Conservation (phyloP, 371 early-diverging fungal species). For the Fennellomyces sp. region DNA sequence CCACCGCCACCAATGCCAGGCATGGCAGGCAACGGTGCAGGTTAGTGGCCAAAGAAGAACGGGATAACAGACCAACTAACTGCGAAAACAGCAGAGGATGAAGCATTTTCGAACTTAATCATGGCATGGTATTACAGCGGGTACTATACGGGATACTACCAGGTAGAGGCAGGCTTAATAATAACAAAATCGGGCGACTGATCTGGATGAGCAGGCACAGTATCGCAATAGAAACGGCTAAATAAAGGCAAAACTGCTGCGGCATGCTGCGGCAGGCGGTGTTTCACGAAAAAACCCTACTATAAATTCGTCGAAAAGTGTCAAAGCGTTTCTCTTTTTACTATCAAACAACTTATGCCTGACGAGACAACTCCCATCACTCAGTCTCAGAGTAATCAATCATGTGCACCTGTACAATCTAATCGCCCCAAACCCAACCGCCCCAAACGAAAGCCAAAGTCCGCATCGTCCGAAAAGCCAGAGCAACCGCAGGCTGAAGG, state of each 20-base stretch:
- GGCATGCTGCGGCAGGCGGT: constrained; percentile 1
- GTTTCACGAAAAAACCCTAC: neutral
- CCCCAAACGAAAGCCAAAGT: constrained; percentile 8
- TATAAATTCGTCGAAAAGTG: neutral
- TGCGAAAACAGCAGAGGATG: neutral
- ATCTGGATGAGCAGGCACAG: neutral
- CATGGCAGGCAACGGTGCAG: neutral
- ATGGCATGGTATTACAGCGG: constrained; percentile 82
- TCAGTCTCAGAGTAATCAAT: neutral
- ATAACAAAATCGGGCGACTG: neutral
- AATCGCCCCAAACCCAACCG: neutral
- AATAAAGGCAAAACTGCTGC: too few species aligned
- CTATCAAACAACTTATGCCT: neutral
- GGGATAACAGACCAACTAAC: neutral
- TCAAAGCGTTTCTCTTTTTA: neutral
- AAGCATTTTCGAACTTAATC: constrained; percentile 54
- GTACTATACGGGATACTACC: constrained; percentile 75
- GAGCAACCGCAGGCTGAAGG: neutral
- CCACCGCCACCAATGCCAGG: neutral
- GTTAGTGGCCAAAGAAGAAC: neutral
- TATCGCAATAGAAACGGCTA: too few species aligned
- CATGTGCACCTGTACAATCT: neutral
- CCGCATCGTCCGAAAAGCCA: neutral
- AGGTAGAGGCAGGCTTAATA: constrained; percentile 44
- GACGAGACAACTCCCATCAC: neutral